Conservation (phyloP, 1,284 basidiomycete species). For the Pterulicium gracile region DNA sequence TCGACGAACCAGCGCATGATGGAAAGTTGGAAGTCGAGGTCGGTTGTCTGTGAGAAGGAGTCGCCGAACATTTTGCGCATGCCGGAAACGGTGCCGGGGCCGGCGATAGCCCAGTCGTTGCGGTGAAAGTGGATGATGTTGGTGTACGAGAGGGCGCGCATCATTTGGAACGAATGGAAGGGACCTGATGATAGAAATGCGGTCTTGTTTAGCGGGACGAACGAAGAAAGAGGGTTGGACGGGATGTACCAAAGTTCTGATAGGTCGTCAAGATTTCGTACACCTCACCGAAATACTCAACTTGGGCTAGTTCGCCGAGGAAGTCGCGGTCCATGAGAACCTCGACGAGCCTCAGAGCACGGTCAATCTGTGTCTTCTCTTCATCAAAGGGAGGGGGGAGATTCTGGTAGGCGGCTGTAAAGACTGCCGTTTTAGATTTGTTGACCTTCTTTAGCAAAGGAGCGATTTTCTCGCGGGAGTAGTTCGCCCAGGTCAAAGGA, state of each 20-base stretch:
- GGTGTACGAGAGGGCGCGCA: conserved; percentile 46
- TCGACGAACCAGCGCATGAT: conserved; percentile 47
- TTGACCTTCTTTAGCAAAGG: conserved; percentile 31
- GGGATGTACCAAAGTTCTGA: conserved; percentile 46
- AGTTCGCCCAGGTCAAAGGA: conserved; percentile 40
- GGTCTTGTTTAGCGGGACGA: too few relatives aligned
- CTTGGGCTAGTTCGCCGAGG: conserved; percentile 43
- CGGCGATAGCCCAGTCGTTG: conserved; percentile 50
- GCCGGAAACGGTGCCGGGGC: conserved; percentile 45
- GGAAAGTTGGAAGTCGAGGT: conserved; percentile 31
- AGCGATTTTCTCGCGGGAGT: conserved; percentile 33
- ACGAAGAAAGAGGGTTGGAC: background rate
- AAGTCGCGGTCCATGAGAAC: conserved; percentile 42
- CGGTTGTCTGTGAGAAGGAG: conserved; percentile 14
- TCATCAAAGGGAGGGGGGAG: conserved; percentile 40
- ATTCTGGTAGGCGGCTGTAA: conserved; percentile 57
- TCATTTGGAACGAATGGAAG: conserved; percentile 48
- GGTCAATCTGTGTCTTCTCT: conserved; percentile 17
- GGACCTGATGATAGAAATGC: conserved; percentile 51
- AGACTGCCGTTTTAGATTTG: conserved; percentile 28
- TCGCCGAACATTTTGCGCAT: conserved; percentile 40
- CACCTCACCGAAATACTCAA: conserved; percentile 28
- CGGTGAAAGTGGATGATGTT: conserved; percentile 42
- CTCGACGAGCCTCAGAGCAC: background rate
- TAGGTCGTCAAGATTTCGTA: conserved; percentile 32